Evolutionary conservation across 768 basidiomycete species (phyloP), one percentile per base, ranked within the genome.

Genomic region (Phylloporus sp.): DNA sequence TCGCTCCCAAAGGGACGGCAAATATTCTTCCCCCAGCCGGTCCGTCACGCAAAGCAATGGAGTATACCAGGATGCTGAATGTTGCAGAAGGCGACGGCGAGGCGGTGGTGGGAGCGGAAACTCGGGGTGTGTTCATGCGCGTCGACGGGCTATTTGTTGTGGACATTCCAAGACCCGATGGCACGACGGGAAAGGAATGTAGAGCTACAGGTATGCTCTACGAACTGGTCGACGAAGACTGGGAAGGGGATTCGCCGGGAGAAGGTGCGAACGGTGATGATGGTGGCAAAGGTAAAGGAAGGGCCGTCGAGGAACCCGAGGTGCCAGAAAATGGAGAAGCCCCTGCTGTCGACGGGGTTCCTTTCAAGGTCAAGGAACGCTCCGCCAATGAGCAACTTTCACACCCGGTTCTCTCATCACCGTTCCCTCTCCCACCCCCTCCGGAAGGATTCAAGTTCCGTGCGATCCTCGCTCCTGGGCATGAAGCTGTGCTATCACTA

Each of bases 141-240:
- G 57, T 91, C 21, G 79, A 84, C 46, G 78, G 76, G 5, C 64
- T 91, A 27, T 82, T 80, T 53, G 69, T 85, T 4, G 79, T 78
- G 28, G 84, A 89, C 27, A 68, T 75, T 4, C 55, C 67, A 6
- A 69, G 65, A 28, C 51, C 62, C 20, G 67, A 74, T 29, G 78
- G 78, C 5, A 57, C 58, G 5, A 58, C 62, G 26, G 74, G 68
- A 27, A 73, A 69, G 57, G 83, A 87, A 60, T 81, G 81, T 38
- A 71, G 86, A 51, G 79, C 77, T n/a, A 74, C 77, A 48, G 89
- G 89, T 20, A 78, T 78, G 75, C 63, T 90, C 41, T 90, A 83
- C 52, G 89, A 91, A 63, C 71, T 91, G 26, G 88, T 79, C 3
- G 89, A 90, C 49, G 70, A 74, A 40, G 85, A 84, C 47, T 90